Evolutionary conservation across 2,329 filamentous ascomycete genomes (phyloP).

Genomic region (Lomentospora prolificans): DNA sequence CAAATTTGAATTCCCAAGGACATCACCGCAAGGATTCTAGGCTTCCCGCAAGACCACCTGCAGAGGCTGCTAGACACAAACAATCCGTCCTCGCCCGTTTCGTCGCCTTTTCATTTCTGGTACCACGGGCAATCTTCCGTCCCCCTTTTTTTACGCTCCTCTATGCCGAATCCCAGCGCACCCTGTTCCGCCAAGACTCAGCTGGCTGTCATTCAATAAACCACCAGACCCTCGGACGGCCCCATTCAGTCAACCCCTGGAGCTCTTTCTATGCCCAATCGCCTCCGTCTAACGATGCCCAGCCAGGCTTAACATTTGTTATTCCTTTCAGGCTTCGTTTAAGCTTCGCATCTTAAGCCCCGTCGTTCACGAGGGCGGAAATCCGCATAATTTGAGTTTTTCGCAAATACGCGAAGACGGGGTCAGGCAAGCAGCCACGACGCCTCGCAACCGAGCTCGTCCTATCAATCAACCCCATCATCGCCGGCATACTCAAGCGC

Average conservation of each 20-base stretch:
- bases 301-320: no score
- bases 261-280: neutral
- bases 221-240: neutral
- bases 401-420: neutral
- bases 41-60: neutral
- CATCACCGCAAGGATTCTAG: neutral
- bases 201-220: neutral
- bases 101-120: neutral
- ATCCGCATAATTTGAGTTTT: no score
- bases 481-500: no score
- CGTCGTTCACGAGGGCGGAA: neutral
- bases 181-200: neutral
- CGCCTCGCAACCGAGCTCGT: neutral
- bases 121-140: neutral
- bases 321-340: neutral
- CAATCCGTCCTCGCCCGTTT: neutral
- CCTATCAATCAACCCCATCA: neutral
- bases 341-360: neutral
- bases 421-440: neutral
- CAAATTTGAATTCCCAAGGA: no score
- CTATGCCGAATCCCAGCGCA: neutral
- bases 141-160: neutral
- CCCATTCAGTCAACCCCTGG: neutral
- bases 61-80: neutral
- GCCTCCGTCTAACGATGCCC: neutral